Base-by-base conservation (phyloP, 768 basidiomycete genomes). In the Dictyophora rubrovolvata region DNA sequence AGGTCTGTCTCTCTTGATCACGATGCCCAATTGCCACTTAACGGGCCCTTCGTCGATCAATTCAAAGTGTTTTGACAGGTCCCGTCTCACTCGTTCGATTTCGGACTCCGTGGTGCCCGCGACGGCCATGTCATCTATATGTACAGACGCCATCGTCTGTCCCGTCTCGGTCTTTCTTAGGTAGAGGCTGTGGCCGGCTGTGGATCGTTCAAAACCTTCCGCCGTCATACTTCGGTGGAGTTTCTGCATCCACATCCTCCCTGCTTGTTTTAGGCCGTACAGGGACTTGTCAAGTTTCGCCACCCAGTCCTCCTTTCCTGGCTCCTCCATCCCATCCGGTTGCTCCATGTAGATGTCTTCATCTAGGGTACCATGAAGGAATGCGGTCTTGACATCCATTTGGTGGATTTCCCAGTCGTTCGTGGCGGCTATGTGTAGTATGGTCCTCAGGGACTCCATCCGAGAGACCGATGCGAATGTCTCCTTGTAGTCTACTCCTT, bases 311-410 rank as follows among this genome's bases (percentile, higher is more conserved):
- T 67, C 65, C 14, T 69, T 57, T 53, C 67, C 65, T 14, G 69
- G 57, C 0, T 65, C 35, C 3, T 65, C 62, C 49, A 69, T 75
- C 0, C 72, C 69, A 1, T 65, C 62, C 0, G 75, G 75, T 62
- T 76, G 74, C 5, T 48, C 2, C 71, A 78, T 75, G 42, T 71
- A 77, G 1, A 78, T 74, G 10, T 65, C 63, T 34, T 76, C 73
- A 46, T 51, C 59, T 0, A 73, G 60, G 0, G 59, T 21, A 0
- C 67, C 63, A 47, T 74, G 68, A 0, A 74, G 64, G 54, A 69
- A 72, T 0, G 68, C 67, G 0, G 64, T 63, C 1, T 63, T 66
- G 0, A 73, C 56, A 18, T 74, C 71, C 51, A 73, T 64, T n/a
- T 66, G 64, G 1, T 66, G 62, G 0, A 72, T 60, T 12, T 72